Evolutionary conservation across 2,329 filamentous ascomycete genomes (phyloP), one percentile per base, ranked within the genome.

Genomic region (Dothideomycetes sp.): DNA sequence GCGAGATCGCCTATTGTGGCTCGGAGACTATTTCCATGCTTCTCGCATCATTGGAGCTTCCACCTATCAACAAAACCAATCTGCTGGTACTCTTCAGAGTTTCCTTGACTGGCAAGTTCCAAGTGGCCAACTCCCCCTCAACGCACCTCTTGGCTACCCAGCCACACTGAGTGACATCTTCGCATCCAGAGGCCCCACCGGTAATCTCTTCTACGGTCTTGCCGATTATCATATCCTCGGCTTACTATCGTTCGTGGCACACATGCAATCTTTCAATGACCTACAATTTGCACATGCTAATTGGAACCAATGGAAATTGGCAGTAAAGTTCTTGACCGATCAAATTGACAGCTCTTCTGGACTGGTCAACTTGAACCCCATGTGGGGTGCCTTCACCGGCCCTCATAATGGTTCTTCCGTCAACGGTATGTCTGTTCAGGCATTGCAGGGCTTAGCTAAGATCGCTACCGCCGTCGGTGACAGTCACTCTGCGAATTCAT

Each of bases 1-100:
- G 44, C 52, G 64, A 5, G 64, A 68, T 44, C 53, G 64, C 0
- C 51, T 64, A 1, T 53, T 65, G 4, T 67, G 64, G 64, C 53
- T 58, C 3, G 64, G 64, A 4, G 64, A 67, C 43, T 65, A 65
- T 39, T 60, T 60, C 28, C 63, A 68, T 46, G 66, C 65, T 0
- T 50, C 57, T 1, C 53, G 58, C 9, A 56, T 66, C 13, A 49
- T 67, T 9, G 53, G 50, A 0, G 51, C 53, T 1, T 61, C 56
- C 6, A 67, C 64, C 1, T 49, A 52, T 9, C 54, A 59, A 4
- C 53, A 45, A n/a, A 62, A 65, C 17, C 51, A 59, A 13, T 45
- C 61, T 3, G 35, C 54, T 1, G 62, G 62, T 2, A 62, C 55
- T 16, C 27, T 38, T 6, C 25, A 38, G 19, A 18, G 13, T 3